phyloP scores from a whole-genome alignment of 202 grass and related monocot species.

The Brachypodium distachyon region DNA sequence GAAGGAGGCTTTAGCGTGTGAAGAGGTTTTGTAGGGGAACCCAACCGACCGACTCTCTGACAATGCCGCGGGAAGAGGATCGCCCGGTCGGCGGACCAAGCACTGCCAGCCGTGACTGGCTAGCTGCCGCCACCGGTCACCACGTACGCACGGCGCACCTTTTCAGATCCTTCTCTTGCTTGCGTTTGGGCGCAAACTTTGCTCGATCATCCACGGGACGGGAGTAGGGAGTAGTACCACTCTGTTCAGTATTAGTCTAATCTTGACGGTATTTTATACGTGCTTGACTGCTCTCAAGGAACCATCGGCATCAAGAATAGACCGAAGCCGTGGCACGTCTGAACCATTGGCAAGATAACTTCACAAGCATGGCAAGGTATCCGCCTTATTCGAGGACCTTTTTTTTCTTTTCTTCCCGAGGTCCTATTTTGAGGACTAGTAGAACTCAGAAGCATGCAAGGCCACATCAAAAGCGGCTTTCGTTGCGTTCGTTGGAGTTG shows the following conservation, averaged over 20 bases:
- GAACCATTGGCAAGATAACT: not conserved
- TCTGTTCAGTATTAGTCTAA: not conserved
- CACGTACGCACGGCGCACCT: not conserved
- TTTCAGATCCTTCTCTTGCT: conserved; percentile 21
- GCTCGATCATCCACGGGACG: too few relatives aligned
- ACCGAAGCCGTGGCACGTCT: not conserved
- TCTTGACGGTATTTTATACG: not conserved
- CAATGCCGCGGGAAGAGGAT: not conserved
- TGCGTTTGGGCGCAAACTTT: not conserved
- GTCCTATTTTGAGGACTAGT: not conserved
- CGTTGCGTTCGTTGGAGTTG: not conserved
- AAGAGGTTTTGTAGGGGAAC: conserved; percentile 3
- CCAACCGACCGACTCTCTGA: not conserved
- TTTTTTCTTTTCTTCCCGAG: too few relatives aligned
- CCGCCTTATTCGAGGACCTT: not conserved
- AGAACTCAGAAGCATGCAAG: not conserved
- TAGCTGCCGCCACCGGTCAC: conserved; percentile 6
- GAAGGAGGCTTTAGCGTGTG: not conserved
- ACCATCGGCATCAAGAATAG: not conserved
- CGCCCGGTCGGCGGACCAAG: too few relatives aligned
- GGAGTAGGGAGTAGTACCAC: not conserved
- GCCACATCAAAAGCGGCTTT: not conserved
- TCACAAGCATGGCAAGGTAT: not conserved
- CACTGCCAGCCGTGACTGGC: not conserved
- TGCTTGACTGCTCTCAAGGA: not conserved